phyloP scores from a whole-genome alignment of 768 basidiomycete genomes.

The Auriscalpium microsporum region DNA sequence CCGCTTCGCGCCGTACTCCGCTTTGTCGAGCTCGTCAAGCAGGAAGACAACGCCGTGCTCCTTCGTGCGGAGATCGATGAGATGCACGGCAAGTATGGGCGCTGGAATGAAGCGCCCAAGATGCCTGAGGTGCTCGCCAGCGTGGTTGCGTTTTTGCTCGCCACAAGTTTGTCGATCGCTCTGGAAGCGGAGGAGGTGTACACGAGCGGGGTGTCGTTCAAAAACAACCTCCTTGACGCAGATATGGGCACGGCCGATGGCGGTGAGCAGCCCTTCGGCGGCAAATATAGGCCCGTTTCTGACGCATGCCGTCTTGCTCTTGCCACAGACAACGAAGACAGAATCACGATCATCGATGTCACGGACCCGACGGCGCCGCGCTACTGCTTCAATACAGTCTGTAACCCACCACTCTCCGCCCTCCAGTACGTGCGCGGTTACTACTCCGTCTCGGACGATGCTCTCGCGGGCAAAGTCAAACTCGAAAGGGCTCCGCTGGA shows the following conservation, averaged over 20 bases:
- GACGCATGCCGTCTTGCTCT: background rate
- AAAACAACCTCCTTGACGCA: conserved; percentile 14
- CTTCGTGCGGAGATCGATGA: conserved; percentile 26
- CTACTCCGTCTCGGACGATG: background rate
- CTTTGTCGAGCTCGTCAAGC: conserved; percentile 26
- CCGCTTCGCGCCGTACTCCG: conserved; percentile 26
- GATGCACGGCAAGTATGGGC: conserved; percentile 25
- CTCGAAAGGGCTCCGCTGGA: background rate
- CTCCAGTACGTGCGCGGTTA: background rate
- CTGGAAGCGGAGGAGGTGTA: conserved; percentile 15
- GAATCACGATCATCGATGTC: background rate
- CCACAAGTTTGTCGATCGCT: conserved; percentile 22
- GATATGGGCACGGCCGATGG: conserved; percentile 19
- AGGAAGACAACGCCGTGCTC: conserved; percentile 28
- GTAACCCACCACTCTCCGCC: background rate
- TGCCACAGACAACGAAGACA: background rate
- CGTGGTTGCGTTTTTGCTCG: conserved; percentile 24
- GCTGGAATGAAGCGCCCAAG: conserved; percentile 3
- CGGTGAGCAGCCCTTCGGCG: conserved; percentile 16
- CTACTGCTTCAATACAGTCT: background rate
- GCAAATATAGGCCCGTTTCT: background rate
- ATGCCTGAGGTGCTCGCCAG: conserved; percentile 25
- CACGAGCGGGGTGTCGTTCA: conserved; percentile 7
- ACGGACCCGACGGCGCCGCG: background rate
- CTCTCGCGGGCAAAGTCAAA: background rate